These are phyloP conservation scores for Suillus bovinus DNA, from an alignment of 768 basidiomycete species.

Conservation along the genomic window DNA sequence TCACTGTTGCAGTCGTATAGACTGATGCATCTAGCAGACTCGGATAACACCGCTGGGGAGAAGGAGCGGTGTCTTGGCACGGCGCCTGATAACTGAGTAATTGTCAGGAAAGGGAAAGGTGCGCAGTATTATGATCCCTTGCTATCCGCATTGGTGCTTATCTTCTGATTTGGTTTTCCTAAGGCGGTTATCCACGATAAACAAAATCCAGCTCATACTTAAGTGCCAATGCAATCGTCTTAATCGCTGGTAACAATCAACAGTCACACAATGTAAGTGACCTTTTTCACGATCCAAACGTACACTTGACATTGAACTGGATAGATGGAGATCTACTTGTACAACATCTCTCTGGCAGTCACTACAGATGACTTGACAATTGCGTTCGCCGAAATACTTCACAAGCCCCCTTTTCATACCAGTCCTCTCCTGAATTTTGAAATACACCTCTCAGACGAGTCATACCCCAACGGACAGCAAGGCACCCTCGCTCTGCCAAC, in stretches of 20 bases:
- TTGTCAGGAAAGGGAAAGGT: neutral
- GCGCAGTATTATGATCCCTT: neutral
- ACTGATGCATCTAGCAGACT: slow-evolving; percentile 8
- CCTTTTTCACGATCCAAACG: neutral
- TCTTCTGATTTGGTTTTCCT: neutral
- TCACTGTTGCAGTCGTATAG: slow-evolving; percentile 23
- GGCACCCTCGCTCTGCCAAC: slow-evolving; percentile 36
- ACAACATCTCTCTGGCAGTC: slow-evolving; percentile 27
- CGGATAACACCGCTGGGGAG: slow-evolving; percentile 30
- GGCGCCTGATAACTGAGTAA: neutral
- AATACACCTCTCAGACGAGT: slow-evolving; percentile 13
- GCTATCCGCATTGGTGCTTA: neutral
- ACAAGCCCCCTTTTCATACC: slow-evolving; percentile 34
- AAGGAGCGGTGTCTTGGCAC: slow-evolving; percentile 47
- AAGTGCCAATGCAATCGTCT: neutral
- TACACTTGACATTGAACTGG: neutral
- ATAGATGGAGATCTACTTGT: slow-evolving; percentile 38
- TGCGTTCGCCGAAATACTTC: slow-evolving; percentile 34
- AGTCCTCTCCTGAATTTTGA: slow-evolving; percentile 34
- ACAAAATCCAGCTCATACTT: neutral
- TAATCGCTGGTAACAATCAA: neutral
- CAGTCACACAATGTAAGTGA: slow-evolving; percentile 1
- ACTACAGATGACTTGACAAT: slow-evolving; percentile 32
- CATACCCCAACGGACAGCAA: slow-evolving; percentile 17
- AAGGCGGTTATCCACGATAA: neutral